These are phyloP conservation scores for Delphinella strobiligena DNA, from an alignment of 2,329 filamentous ascomycete genomes.

Conservation along the genomic window DNA sequence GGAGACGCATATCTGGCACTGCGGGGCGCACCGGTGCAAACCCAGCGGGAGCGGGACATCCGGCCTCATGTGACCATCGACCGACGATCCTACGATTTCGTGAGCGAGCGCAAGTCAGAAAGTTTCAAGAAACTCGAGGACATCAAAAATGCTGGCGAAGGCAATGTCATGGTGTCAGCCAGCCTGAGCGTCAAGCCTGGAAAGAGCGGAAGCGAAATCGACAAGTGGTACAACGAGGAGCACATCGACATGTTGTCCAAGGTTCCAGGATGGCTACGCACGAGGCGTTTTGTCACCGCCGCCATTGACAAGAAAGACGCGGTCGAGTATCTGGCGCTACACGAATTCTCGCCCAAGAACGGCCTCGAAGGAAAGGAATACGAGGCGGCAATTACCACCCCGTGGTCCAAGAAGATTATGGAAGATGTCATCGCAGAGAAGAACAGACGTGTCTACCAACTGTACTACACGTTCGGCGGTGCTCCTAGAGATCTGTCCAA, in stretches of 20 bases:
- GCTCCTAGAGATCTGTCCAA: conserved; percentile 56
- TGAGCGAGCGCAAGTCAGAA: conserved; percentile 40
- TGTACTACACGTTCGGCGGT: conserved; percentile 71
- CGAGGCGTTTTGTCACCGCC: conserved; percentile 57
- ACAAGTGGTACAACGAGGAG: conserved; percentile 64
- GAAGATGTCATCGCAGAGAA: conserved; percentile 46
- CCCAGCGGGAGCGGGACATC: conserved; percentile 38
- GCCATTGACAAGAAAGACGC: conserved; percentile 41
- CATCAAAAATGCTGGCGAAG: conserved; percentile 45
- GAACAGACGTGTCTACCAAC: conserved; percentile 50
- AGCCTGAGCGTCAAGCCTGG: conserved; percentile 47
- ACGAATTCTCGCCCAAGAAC: conserved; percentile 60
- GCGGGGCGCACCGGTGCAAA: conserved; percentile 45
- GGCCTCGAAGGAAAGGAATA: conserved; percentile 54
- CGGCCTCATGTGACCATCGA: conserved; percentile 50
- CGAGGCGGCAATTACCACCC: conserved; percentile 49
- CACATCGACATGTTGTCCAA: conserved; percentile 60
- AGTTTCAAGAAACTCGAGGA: conserved; percentile 50
- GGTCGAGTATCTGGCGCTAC: conserved; percentile 52
- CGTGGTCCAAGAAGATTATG: conserved; percentile 49
- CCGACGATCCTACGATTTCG: conserved; percentile 57
- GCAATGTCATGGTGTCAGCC: conserved; percentile 51
- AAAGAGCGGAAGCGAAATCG: conserved; percentile 41
- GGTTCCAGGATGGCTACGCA: conserved; percentile 68
- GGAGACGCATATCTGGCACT: conserved; percentile 58